Evolutionary conservation across 306 rosid genomes (phyloP), one percentile per base, ranked within the genome.

Genomic region (Mucuna pruriens): DNA sequence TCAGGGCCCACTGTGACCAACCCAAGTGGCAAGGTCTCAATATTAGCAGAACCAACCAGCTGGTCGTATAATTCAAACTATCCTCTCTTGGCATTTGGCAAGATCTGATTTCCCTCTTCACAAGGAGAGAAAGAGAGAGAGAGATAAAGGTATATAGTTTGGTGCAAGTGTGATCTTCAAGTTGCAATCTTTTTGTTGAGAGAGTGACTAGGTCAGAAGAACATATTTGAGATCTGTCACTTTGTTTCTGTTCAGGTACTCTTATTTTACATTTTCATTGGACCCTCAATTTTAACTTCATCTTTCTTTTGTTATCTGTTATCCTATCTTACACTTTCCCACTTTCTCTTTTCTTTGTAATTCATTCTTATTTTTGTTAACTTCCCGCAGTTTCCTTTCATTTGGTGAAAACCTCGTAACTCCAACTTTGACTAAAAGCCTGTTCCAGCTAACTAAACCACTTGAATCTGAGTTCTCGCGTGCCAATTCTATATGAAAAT

Each of bases 221-320:
- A 82, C 52, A 51, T 86, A 55, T 72, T 83, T 82, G 85, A 89
- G 94, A 93, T 93, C 97, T 90, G 86, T 86, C 90, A 60, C 76
- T 86, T 85, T 74, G 83, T 71, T 70, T 66, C 84, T 61, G 87
- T 62, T 57, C 76, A 85, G 97, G 96, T 90, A 84, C 85, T 69
- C 80, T 34, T 42, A 57, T 76, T 60, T 39, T 49, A 46, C 79
- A 54, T 71, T 64, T 62, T 75, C 71, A 46, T 76, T 83, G 66
- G 57, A 66, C 65, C 57, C 78, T 62, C 71, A 39, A 15, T 25
- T 74, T 74, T 58, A 12, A 12, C 80, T 65, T 7, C 36, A 40
- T 46, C 15, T 26, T 66, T 51, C 22, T 29, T 40, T 11, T 66
- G 15, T 26, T 60, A 11, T 60, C 19, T n/a, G n/a, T n/a, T n/a